Base-by-base conservation (phyloP, 169 alveolate genomes). In the Plasmodium chabaudi region DNA sequence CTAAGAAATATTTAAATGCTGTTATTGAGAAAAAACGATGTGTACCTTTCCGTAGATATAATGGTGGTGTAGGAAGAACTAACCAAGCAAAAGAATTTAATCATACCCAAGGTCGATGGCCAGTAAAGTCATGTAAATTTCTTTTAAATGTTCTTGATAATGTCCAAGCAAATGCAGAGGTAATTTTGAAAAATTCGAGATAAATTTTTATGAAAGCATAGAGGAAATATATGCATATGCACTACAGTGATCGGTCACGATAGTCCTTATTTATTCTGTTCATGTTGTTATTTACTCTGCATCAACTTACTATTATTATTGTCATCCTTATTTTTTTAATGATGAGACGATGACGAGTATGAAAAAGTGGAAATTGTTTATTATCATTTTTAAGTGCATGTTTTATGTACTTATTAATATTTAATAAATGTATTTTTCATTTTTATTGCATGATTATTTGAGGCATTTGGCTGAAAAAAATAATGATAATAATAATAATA, bases 21-120 rank as follows among this genome's bases (percentile, higher is more conserved):
- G 99, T 98, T 59, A 95, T 98, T 63, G 99, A 97, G 67, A 98
- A 96, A 89, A 98, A 98, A 94, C 92, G 98, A 75, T 96, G 99
- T 91, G 96, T 98, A 25, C 99, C 99, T 25, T 98, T 97, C 96
- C 97, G 98, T 74, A 97, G 97, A 93, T 97, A 92, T 95, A 96
- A 94, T 92, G 99, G 99, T 60, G 98, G 99, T 59, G 97, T 97
- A 27, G 99, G 99, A 74, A 97, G 99, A 89, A 96, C 98, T 55
- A 98, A 99, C 27, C 98, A 98, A 95, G 99, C 99, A 57, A 97
- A 97, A 93, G 97, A 92, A 88, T 98, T 95, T 93, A 97, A 97
- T 82, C 94, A 91, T 86, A 96, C 99, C 23, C 98, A 97, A 94
- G 99, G 99, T 27, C 95, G 99, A 88, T 98, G 99, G 98, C 99